Conservation (phyloP, 1,284 basidiomycete genomes). For the Apiotrichum sp. region DNA sequence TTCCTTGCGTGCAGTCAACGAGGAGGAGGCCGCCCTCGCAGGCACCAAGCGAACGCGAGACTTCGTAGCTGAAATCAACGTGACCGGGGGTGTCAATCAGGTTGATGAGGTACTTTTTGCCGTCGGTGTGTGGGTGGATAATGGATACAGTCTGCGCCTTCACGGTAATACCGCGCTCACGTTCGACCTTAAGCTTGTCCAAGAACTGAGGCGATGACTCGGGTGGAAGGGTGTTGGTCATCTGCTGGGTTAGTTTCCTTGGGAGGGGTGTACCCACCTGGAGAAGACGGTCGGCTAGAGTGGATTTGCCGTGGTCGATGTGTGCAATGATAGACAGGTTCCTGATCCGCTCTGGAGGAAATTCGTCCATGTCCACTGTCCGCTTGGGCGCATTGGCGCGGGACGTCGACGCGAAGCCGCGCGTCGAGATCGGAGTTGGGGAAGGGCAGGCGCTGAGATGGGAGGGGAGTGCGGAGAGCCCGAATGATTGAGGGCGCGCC, state of each 20-base stretch:
- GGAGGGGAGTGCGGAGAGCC: not conserved
- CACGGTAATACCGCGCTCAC: conserved; percentile 66
- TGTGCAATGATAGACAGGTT: conserved; percentile 95
- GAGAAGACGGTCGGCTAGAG: conserved; percentile 74
- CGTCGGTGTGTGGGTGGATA: conserved; percentile 59
- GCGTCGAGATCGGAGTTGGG: not conserved
- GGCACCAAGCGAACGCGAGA: conserved; percentile 83
- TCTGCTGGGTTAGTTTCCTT: conserved; percentile 51
- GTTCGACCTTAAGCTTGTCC: conserved; percentile 85
- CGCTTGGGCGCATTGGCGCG: conserved; percentile 10
- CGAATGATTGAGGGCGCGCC: not conserved
- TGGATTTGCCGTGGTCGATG: conserved; percentile 88
- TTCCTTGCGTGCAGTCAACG: conserved; percentile 90
- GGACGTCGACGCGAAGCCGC: conserved; percentile 5
- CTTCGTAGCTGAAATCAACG: conserved; percentile 95
- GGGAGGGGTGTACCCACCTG: conserved; percentile 55
- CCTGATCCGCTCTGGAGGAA: conserved; percentile 66
- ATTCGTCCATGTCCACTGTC: conserved; percentile 59
- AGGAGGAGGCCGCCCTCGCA: conserved; percentile 87
- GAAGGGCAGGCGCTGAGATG: not conserved
- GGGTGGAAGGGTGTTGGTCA: conserved; percentile 78
- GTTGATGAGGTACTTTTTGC: conserved; percentile 71
- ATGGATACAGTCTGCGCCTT: conserved; percentile 93
- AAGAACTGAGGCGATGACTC: conserved; percentile 69
- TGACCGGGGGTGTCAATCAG: conserved; percentile 97